phyloP scores from a whole-genome alignment of 2,329 filamentous ascomycete species.

The Setomelanomma holmii region DNA sequence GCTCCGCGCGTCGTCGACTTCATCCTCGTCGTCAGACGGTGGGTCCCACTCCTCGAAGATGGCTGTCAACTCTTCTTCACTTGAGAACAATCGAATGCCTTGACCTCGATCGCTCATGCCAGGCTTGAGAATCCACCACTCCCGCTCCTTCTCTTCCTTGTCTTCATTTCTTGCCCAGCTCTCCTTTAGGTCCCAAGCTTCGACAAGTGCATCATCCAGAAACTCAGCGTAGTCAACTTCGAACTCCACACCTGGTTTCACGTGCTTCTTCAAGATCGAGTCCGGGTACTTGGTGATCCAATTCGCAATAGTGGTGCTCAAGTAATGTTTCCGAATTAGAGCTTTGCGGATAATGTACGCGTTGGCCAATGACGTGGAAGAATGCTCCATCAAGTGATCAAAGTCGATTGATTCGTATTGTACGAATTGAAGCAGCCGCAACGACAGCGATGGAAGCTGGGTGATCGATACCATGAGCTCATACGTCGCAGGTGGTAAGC shows the following conservation, averaged over 20 bases:
- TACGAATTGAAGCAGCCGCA: conserved; percentile 75
- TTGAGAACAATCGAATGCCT: conserved; percentile 88
- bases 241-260: conserved; percentile 82
- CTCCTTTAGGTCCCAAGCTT: conserved; percentile 85
- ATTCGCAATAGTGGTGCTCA: conserved; percentile 80
- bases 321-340: conserved; percentile 93
- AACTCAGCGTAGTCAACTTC: conserved; percentile 98
- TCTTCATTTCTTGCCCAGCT: conserved; percentile 74
- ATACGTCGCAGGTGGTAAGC: conserved; percentile 64
- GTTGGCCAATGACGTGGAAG: conserved; percentile 74
- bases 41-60: conserved; percentile 95
- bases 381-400: conserved; percentile 70
- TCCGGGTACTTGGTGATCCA: conserved; percentile 85
- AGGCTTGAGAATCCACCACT: conserved; percentile 99
- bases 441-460: conserved; percentile 55
- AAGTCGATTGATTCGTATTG: conserved; percentile 91
- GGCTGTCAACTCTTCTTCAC: conserved; percentile 78
- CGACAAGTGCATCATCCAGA: conserved; percentile 87
- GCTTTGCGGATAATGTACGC: conserved; percentile 96
- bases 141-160: conserved; percentile 54
- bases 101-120: conserved; percentile 97
- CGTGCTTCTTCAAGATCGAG: conserved; percentile 71
- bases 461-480: conserved; percentile 61
- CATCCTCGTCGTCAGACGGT: conserved; percentile 43
- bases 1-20: conserved; percentile 47